phyloP scores from a whole-genome alignment of 2,329 filamentous ascomycete genomes.

The Raffaelea deltoideospora region DNA sequence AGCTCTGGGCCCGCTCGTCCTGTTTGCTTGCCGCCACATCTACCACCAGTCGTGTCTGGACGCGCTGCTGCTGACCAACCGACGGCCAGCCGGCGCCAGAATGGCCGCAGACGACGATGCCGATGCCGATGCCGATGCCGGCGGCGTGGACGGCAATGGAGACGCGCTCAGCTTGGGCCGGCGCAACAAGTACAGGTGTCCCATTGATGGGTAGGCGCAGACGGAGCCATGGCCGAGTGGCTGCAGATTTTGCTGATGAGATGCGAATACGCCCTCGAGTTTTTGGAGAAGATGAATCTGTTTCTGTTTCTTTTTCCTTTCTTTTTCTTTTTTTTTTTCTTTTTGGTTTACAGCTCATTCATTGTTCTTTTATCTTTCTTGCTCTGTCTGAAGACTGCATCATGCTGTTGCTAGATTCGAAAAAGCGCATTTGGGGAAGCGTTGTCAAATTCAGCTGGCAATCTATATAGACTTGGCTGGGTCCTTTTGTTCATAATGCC shows the following conservation, averaged over 20 bases:
- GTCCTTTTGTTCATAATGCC: conserved; percentile 3
- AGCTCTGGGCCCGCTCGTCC: conserved; percentile 48
- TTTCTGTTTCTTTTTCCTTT: neutral
- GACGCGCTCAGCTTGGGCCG: conserved; percentile 7
- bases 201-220: conserved; percentile 32
- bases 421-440: no score
- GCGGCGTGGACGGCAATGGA: conserved; percentile 24
- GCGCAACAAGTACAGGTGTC: conserved; percentile 37
- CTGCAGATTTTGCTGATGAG: no score
- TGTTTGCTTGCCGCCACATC: conserved; percentile 56
- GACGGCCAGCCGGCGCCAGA: neutral
- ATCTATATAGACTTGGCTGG: no score
- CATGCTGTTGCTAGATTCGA: no score
- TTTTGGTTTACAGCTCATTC: neutral
- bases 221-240: no score
- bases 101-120: conserved; percentile 20
- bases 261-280: no score
- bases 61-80: conserved; percentile 33
- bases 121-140: conserved; percentile 29
- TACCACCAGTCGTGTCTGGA: conserved; percentile 58
- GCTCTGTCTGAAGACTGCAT: no score
- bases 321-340: neutral
- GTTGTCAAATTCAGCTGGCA: no score
- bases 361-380: neutral
- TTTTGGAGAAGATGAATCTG: neutral